Base-by-base conservation (phyloP, 805 yeast species). In the Metschnikowia lunata region DNA sequence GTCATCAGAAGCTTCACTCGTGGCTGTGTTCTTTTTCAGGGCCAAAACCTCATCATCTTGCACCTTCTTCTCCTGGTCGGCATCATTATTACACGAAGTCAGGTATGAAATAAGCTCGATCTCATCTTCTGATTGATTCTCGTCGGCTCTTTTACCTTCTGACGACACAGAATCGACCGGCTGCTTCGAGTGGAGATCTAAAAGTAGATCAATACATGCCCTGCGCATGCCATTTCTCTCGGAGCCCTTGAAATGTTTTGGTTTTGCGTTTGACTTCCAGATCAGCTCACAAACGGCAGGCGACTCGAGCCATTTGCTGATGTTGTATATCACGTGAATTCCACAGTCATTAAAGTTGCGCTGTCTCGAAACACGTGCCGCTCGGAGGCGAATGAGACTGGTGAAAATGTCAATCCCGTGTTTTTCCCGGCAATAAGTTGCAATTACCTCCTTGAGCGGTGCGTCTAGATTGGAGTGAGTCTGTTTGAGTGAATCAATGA, bases 311-410 rank as follows among this genome's bases (percentile, higher is more conserved):
- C 87, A 82, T 49, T 75, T 78, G 45, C 71, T 68, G 10, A 83
- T 74, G 54, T 85, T 89, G 53, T 83, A 83, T 12, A 93, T 83
- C 1, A 91, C 86, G 64, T 87, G 97, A 15, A 93, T 79, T 1
- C 99, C 99, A 67, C 99, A 93, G 61, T 93, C 99, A 59, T 89
- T 87, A 65, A 83, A 81, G 60, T 93, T 93, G 28, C 82, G 80
- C 58, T 93, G 99, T 46, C 75, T 80, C 0, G 97, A 96, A 0
- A 88, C 93, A 6, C 68, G 58, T 5, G 82, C 80, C 7, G 69
- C 61, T 40, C 69, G 60, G 37, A 78, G 64, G 36, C 71, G 61
- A 18, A 90, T 76, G 35, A 69, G 72, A 6, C 65, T 61, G 10
- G 69, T 69, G 15, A 65, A 64, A 4, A 89, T 56, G 0, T 66